Percentiles rank a stretch among this genome's conserved stretches.
Evolutionary conservation across 257 asterid genomes (phyloP).

Genomic region (Jaltomata sinuosa): DNA sequence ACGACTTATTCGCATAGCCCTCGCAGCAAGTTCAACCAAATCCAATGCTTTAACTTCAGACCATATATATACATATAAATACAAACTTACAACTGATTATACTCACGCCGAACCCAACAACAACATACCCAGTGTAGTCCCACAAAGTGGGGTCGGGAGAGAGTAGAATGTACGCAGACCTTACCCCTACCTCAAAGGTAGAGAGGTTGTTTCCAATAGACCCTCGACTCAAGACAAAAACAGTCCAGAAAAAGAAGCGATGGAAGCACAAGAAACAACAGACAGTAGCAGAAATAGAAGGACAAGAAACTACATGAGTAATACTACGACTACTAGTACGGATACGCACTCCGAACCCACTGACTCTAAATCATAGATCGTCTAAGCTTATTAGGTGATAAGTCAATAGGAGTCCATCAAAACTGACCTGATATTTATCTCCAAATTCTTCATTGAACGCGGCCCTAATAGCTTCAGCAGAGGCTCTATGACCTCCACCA

Average conservation of each 20-base stretch:
- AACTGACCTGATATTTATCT: slow-evolving; percentile 75
- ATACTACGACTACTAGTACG: no score
- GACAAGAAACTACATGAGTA: no score
- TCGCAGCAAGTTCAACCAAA: not conserved
- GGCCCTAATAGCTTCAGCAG: slow-evolving; percentile 98
- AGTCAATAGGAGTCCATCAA: not conserved
- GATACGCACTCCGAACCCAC: not conserved
- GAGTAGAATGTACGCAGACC: no score
- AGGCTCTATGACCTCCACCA: slow-evolving; percentile 99
- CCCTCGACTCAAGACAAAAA: no score
- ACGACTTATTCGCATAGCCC: not conserved
- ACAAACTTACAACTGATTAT: not conserved
- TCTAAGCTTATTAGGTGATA: not conserved
- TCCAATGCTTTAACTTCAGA: not conserved
- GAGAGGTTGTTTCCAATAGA: no score
- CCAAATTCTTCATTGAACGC: slow-evolving; percentile 81
- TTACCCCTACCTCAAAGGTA: no score
- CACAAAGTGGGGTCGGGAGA: no score
- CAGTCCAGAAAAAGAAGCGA: no score
- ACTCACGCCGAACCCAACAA: not conserved
- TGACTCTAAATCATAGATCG: not conserved
- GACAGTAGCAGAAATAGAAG: no score
- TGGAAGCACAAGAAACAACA: no score
- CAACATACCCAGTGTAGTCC: no score
- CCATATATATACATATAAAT: not conserved